Base-by-base conservation (phyloP, 177 flowering plant species). In the Vitis hybrid region DNA sequence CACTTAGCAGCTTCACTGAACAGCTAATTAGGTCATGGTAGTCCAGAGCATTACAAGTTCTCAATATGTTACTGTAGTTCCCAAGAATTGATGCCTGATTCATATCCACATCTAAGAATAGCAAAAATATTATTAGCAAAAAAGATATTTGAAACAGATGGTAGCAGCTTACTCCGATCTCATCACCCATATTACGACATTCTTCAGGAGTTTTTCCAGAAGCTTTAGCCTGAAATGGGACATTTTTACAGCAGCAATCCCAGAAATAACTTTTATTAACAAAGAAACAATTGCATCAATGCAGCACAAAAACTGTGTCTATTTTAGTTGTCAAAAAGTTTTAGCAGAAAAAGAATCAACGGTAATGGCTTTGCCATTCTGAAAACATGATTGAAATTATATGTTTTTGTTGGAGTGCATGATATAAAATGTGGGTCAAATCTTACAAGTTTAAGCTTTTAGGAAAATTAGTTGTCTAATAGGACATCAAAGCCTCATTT, bases 21-120 rank as follows among this genome's bases (percentile, higher is more conserved):
- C 83, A 88, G 79, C 83, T 89, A 75, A 94, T 92, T 67, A 94
- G 75, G 80, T 94, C 98, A 78, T 94, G 97, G 82, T 94, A 94
- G 83, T 94, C 98, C 74, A 94, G 71, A 57, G 98, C 98, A 84
- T 94, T 88, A 73, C 98, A 94, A 69, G 98, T 82, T 72, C 64
- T 82, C 69, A 94, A 76, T 66, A 88, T 92, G 51, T 81, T 83
- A 52, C 83, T 78, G 77, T 94, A 94, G 73, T 86, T 82, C 64
- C 65, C 78, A 50, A 94, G 90, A 79, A 94, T 76, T 65, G 68
- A 70, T 65, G 93, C 97, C 98, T 94, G 88, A 60, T 77, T 63
- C 70, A 80, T 19, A 76, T 64, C 49, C 23, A 68, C 3, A 73
- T 48, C 3, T 55, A 67, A 75, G 71, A 77, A 60, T 34, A 12